A percentile compares a stretch with the other conserved stretches of the same genome.
Conservation (phyloP, 2,329 filamentous ascomycete species). For the Cercospora janseana region DNA sequence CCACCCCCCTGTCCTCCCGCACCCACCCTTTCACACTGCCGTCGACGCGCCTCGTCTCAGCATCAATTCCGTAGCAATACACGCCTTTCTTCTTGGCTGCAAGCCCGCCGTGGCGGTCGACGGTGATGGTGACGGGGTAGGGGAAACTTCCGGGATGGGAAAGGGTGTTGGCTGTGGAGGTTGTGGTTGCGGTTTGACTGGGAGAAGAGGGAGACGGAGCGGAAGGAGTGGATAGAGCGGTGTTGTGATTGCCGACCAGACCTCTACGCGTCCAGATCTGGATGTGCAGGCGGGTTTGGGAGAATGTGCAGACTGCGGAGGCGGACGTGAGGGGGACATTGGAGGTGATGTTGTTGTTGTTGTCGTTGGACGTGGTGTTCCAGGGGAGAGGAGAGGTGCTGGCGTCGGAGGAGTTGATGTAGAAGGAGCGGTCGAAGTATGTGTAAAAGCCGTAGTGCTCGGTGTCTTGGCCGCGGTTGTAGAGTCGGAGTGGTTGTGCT, state of each 20-base stretch:
- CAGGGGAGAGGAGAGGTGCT: slow-evolving; percentile 34
- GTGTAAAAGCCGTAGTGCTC: slow-evolving; percentile 93
- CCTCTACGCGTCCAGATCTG: slow-evolving; percentile 59
- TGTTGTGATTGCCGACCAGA: slow-evolving; percentile 5
- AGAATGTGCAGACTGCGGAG: slow-evolving; percentile 49
- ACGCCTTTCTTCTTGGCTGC: slow-evolving; percentile 54
- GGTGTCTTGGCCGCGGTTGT: slow-evolving; percentile 72
- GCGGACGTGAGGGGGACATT: slow-evolving; percentile 27
- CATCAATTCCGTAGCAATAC: slow-evolving; percentile 60
- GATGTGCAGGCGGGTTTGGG: slow-evolving; percentile 60
- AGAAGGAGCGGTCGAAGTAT: slow-evolving; percentile 85
- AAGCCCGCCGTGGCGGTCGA: slow-evolving; percentile 60
- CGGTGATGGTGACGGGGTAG: slow-evolving; percentile 58
- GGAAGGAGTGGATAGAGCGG: no score
- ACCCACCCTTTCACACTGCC: slow-evolving; percentile 48
- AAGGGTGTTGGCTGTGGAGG: slow-evolving; percentile 46
- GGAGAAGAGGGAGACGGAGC: slow-evolving; percentile 6
- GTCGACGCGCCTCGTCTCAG: slow-evolving; percentile 45
- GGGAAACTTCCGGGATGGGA: slow-evolving; percentile 58
- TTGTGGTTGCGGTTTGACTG: slow-evolving; percentile 32
- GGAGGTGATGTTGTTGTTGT: slow-evolving; percentile 15
- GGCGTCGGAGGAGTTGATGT: slow-evolving; percentile 50
- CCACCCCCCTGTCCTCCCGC: slow-evolving; percentile 54
- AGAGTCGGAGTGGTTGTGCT: slow-evolving; percentile 77
- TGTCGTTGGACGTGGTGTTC: slow-evolving; percentile 43